These are phyloP conservation scores for Malus orientalis DNA, from an alignment of 306 rosid genomes.

Conservation along the genomic window DNA sequence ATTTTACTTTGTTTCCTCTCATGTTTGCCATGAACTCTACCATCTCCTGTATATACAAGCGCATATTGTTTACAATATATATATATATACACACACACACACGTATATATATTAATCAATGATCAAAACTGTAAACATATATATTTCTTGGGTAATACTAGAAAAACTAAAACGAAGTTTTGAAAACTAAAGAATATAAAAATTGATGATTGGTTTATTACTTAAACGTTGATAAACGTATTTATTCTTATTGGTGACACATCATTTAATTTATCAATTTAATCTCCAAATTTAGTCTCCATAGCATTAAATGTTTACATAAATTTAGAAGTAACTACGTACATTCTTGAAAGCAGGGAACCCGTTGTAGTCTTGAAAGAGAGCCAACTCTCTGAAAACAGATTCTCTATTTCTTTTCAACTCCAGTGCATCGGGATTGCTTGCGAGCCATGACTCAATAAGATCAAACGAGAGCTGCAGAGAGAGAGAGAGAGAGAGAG, in stretches of 20 bases:
- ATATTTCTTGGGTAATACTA: neutral
- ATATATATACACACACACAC: neutral
- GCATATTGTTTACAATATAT: neutral
- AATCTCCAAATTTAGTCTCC: too few relatives aligned
- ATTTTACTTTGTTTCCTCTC: slow-evolving; percentile 49
- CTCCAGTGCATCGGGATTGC: slow-evolving; percentile 44
- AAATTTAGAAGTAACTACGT: neutral
- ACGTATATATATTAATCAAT: neutral
- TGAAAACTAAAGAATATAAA: too few relatives aligned
- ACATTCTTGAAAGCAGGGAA: slow-evolving; percentile 70
- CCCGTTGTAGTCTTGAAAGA: slow-evolving; percentile 89
- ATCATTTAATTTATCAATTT: too few relatives aligned
- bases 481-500: neutral
- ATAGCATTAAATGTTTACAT: neutral
- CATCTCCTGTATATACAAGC: slow-evolving; percentile 32
- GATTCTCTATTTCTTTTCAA: slow-evolving; percentile 51
- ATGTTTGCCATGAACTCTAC: slow-evolving; percentile 55
- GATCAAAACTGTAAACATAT: neutral
- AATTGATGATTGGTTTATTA: too few relatives aligned
- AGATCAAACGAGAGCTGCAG: slow-evolving; percentile 69
- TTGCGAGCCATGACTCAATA: slow-evolving; percentile 55
- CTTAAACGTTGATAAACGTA: too few relatives aligned
- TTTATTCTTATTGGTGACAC: too few relatives aligned
- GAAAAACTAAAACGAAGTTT: too few relatives aligned
- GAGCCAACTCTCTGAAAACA: slow-evolving; percentile 60